These are phyloP conservation scores for Saturnispora saitoi DNA, from an alignment of 805 yeast species.

Conservation along the genomic window DNA sequence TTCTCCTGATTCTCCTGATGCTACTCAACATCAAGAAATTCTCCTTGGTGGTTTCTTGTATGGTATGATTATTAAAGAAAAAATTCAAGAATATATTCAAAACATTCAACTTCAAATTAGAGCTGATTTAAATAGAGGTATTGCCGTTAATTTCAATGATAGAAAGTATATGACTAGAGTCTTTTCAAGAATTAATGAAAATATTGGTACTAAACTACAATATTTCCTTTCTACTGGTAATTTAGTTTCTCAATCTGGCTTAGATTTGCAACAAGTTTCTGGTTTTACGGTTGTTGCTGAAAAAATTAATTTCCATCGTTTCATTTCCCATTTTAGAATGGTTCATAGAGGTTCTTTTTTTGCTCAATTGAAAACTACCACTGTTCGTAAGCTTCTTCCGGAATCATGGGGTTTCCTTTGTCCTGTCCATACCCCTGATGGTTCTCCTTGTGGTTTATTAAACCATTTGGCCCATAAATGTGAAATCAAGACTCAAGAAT, in stretches of 20 bases:
- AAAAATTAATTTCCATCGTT: conserved; percentile 93
- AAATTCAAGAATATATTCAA: conserved; percentile 85
- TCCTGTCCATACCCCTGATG: conserved; percentile 99
- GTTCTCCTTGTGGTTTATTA: conserved; percentile 96
- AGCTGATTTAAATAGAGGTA: conserved; percentile 71
- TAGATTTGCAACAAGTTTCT: conserved; percentile 94
- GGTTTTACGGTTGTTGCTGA: conserved; percentile 99
- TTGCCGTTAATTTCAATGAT: conserved; percentile 76
- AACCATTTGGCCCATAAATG: conserved; percentile 97
- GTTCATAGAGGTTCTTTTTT: conserved; percentile 99
- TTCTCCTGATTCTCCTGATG: conserved; percentile 96
- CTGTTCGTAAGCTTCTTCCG: conserved; percentile 91
- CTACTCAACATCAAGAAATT: conserved; percentile 97
- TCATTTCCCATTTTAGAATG: conserved; percentile 98
- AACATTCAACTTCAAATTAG: conserved; percentile 65
- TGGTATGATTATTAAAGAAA: conserved; percentile 95
- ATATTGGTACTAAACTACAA: conserved; percentile 89
- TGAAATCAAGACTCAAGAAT: conserved; percentile 65
- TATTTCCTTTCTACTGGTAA: conserved; percentile 96
- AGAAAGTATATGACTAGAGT: conserved; percentile 76
- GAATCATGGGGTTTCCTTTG: conserved; percentile 99
- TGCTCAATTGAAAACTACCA: conserved; percentile 94
- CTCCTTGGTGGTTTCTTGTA: conserved; percentile 91
- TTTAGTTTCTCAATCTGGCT: conserved; percentile 91
- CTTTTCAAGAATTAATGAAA: conserved; percentile 73